Evolutionary conservation across 2,329 filamentous ascomycete species (phyloP).

Genomic region (Bipolaris oryzae): DNA sequence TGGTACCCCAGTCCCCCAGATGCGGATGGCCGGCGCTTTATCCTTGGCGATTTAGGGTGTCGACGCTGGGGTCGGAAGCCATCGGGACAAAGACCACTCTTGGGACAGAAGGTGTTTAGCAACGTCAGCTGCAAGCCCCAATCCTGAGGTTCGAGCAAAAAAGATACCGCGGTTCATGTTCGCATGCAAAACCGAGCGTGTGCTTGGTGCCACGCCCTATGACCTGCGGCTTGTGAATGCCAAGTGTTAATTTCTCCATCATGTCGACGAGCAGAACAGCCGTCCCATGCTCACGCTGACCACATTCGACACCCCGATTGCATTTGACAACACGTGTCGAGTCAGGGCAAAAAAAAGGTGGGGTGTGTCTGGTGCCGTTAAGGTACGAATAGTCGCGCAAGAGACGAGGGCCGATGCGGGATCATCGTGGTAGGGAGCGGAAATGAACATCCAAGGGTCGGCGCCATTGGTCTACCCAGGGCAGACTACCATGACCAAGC

Average conservation of each 20-base stretch:
- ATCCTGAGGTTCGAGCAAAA: constrained; percentile 9
- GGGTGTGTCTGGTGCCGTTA: constrained; percentile 14
- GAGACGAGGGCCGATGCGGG: constrained; percentile 19
- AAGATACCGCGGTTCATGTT: constrained; percentile 28
- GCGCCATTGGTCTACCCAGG: constrained; percentile 34
- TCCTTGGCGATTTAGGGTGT: constrained; percentile 32
- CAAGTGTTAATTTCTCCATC: constrained; percentile 1
- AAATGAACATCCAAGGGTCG: constrained; percentile 33
- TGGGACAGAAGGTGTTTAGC: constrained; percentile 20
- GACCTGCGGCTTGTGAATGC: constrained; percentile 6
- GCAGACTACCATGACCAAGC: constrained; percentile 22
- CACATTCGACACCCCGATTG: neutral
- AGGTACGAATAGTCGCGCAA: constrained; percentile 13
- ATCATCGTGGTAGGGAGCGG: constrained; percentile 27
- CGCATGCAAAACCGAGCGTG: constrained; percentile 16
- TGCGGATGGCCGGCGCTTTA: constrained; percentile 42
- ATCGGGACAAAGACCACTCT: constrained; percentile 38
- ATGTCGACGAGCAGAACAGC: neutral
- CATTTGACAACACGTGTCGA: constrained; percentile 10
- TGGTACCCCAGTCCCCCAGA: constrained; percentile 47
- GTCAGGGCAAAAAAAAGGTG: constrained; percentile 20
- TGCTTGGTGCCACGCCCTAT: constrained; percentile 8
- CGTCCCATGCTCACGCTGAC: neutral
- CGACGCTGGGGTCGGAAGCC: constrained; percentile 41
- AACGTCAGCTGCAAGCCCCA: constrained; percentile 34